These are phyloP conservation scores for Fusarium sarcochroum DNA, from an alignment of 2,329 filamentous ascomycete genomes.

Conservation along the genomic window DNA sequence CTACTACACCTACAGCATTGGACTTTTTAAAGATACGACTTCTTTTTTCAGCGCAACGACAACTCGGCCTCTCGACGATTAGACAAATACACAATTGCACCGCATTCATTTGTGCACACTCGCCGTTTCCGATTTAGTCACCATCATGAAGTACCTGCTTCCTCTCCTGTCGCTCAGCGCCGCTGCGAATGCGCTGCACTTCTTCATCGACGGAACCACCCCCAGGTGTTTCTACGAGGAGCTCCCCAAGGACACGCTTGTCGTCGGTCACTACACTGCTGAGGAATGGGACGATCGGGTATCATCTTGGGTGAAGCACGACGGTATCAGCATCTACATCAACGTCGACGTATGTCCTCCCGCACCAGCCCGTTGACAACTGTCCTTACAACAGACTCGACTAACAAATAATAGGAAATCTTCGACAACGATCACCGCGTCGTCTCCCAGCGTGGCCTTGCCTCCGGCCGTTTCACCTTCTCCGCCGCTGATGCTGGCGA, in stretches of 20 bases:
- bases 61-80: conserved; percentile 4
- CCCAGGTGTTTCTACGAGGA: conserved; percentile 99
- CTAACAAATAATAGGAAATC: conserved; percentile 71
- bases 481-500: conserved; percentile 94
- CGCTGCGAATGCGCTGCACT: conserved; percentile 87
- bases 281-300: conserved; percentile 84
- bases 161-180: conserved; percentile 76
- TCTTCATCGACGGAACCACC: conserved; percentile 88
- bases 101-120: conserved; percentile 15
- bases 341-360: conserved; percentile 79
- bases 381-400: conserved; percentile 1
- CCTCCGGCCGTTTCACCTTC: conserved; percentile 92
- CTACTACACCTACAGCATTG: conserved; percentile 22
- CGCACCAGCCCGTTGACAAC: conserved; percentile 1
- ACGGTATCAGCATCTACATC: conserved; percentile 86
- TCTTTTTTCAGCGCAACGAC: conserved; percentile 28
- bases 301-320: conserved; percentile 78
- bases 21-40: conserved; percentile 23
- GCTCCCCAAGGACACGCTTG: conserved; percentile 95
- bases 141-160: conserved; percentile 72
- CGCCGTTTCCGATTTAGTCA: neutral
- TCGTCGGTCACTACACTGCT: conserved; percentile 91
- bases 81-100: conserved; percentile 36
- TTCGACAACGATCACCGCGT: conserved; percentile 99
- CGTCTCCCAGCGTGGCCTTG: conserved; percentile 84